These are phyloP conservation scores for Aspergillus latus DNA, from an alignment of 2,329 filamentous ascomycete genomes.

Conservation along the genomic window DNA sequence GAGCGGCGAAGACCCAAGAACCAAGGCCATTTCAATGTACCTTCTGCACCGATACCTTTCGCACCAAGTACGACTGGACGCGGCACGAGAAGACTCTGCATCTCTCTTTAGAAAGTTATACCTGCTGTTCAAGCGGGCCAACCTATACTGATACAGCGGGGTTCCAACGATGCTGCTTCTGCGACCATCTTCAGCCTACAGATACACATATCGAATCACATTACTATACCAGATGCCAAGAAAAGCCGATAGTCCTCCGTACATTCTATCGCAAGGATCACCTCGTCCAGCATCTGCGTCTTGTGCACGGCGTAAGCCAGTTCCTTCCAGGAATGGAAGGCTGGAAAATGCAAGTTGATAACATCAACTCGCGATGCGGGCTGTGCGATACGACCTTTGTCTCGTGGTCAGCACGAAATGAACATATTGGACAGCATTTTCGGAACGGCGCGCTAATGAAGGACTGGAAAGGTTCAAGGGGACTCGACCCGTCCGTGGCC, in stretches of 20 bases:
- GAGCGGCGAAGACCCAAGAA: conserved; percentile 31
- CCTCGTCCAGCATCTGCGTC: conserved; percentile 56
- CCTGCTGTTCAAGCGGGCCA: conserved; percentile 54
- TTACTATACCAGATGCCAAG: conserved; percentile 52
- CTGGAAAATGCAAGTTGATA: conserved; percentile 48
- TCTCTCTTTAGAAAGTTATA: conserved; percentile 49
- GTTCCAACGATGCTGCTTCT: conserved; percentile 46
- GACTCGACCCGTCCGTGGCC: conserved; percentile 30
- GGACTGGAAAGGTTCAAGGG: conserved; percentile 38
- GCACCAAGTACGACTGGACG: conserved; percentile 50
- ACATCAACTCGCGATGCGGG: conserved; percentile 46
- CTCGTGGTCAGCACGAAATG: conserved; percentile 35
- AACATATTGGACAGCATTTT: conserved; percentile 41
- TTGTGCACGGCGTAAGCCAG: conserved; percentile 54
- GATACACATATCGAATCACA: conserved; percentile 54
- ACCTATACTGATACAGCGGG: conserved; percentile 33
- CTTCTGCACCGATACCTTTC: conserved; percentile 50
- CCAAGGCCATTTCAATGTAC: conserved; percentile 44
- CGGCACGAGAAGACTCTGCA: conserved; percentile 51
- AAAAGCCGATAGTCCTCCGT: conserved; percentile 53
- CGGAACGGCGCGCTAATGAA: conserved; percentile 34
- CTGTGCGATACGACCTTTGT: conserved; percentile 35
- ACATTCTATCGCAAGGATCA: conserved; percentile 62
- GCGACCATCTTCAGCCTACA: conserved; percentile 48
- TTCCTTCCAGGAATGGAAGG: conserved; percentile 48